A percentile compares a stretch with the other conserved stretches of the same genome.
Evolutionary conservation across 169 alveolate genomes (phyloP).

Genomic region (Plasmodium chabaudi): DNA sequence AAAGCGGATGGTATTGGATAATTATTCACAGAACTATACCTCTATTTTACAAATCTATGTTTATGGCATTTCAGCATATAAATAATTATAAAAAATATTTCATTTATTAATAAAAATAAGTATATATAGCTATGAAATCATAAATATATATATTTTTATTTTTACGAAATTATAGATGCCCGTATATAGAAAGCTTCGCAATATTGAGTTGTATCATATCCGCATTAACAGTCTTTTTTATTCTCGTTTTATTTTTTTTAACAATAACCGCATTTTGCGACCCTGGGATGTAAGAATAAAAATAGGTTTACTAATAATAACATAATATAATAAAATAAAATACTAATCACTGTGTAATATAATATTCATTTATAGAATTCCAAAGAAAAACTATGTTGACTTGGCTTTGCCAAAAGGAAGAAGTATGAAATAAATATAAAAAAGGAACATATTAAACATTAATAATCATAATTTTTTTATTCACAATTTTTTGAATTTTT

Average conservation of each 20-base stretch:
- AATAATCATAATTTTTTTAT: neutral
- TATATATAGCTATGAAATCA: neutral
- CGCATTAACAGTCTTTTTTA: conserved; percentile 29
- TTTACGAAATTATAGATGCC: conserved; percentile 24
- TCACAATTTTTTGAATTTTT: neutral
- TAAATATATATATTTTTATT: conserved; percentile 1
- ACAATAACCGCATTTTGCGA: conserved; percentile 75
- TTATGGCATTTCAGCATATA: neutral
- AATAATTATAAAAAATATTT: too few species aligned
- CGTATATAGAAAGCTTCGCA: conserved; percentile 41
- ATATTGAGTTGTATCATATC: neutral
- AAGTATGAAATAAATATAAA: conserved; percentile 21
- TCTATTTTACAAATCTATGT: too few species aligned
- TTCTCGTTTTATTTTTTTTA: conserved; percentile 57
- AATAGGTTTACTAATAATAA: neutral
- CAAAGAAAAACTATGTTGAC: conserved; percentile 69
- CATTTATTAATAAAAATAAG: neutral
- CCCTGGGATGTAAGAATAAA: conserved; percentile 69
- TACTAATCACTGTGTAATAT: neutral
- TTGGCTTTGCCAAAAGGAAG: conserved; percentile 58
- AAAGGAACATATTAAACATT: neutral
- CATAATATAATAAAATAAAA: conserved; percentile 7
- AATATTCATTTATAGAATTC: conserved; percentile 25
- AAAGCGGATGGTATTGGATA: too few species aligned
- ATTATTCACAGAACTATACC: too few species aligned